Base-by-base conservation (phyloP, 257 asterid genomes). In the Rauvolfia tetraphylla region DNA sequence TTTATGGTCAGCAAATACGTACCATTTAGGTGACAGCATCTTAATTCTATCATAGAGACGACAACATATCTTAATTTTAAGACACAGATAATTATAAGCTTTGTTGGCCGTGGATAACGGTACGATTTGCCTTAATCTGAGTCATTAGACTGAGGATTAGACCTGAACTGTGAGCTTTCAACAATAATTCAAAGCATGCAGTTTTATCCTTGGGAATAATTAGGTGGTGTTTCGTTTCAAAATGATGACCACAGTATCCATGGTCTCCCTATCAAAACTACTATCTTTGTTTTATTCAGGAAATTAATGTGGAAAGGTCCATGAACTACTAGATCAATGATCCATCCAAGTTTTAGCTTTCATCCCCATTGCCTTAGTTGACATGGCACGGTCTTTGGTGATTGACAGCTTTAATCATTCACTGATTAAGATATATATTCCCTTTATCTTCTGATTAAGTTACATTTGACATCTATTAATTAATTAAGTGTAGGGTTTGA, bases 201-300 rank as follows among this genome's bases (percentile, higher is more conserved):
- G 36, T 17, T 49, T 78, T 34, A 63, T 46, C 76, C 58, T 57
- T 71, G 58, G 71, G 53, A 70, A 20, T 59, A 33, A 42, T 56
- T 71, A 71, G 75, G 69, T 68, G 41, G 39, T 68, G 36, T 59
- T 49, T 53, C 56, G 67, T 76, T 51, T 76, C 74, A 63, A 76
- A 34, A 67, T 76, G 42, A 76, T 66, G 41, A 49, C 31, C 65
- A 66, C 56, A 51, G 23, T 18, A 51, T 14, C 33, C 44, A 22
- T 72, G 65, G 31, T 48, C 57, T 23, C 61, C 70, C 2, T 63
- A 20, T 44, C 34, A 44, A 44, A 63, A n/a, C n/a, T n/a, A 33
- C 62, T 44, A 33, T 46, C n/a, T 7, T 61, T 42, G 23, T 18
- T 62, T n/a, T 10, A 63, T 63, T 49, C 53, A 33, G 15, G 34